Conservation (phyloP, 2,329 filamentous ascomycete genomes). For the Penicillium expansum region DNA sequence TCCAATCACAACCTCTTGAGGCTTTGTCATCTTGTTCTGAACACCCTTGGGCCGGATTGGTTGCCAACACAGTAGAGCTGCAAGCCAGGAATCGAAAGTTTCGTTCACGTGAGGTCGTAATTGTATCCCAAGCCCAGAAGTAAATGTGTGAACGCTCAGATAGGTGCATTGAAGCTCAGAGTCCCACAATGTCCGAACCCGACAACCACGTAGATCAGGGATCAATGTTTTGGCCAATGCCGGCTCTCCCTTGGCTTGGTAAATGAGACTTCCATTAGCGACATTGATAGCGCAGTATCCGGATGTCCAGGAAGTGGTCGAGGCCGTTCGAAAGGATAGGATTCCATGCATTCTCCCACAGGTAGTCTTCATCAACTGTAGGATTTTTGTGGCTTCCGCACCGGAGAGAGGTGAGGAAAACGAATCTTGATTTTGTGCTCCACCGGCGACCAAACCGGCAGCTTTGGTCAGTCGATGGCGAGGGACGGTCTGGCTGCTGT, state of each 20-base stretch:
- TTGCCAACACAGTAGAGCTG: constrained; percentile 52
- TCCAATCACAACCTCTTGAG: constrained; percentile 45
- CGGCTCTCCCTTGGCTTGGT: constrained; percentile 51
- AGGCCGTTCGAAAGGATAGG: constrained; percentile 48
- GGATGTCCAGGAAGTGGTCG: constrained; percentile 47
- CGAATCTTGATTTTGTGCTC: constrained; percentile 27
- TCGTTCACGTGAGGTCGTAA: constrained; percentile 50
- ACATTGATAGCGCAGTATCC: constrained; percentile 54
- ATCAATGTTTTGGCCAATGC: constrained; percentile 49
- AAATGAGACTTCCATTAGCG: constrained; percentile 50
- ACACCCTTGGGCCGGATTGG: constrained; percentile 51
- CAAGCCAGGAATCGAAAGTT: constrained; percentile 53
- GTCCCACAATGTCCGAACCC: constrained; percentile 49
- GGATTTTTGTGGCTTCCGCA: constrained; percentile 48
- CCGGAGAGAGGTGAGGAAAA: constrained; percentile 41
- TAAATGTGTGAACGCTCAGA: constrained; percentile 49
- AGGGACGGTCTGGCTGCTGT: constrained; percentile 31
- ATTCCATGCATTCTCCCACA: constrained; percentile 54
- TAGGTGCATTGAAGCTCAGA: constrained; percentile 46
- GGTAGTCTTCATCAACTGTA: constrained; percentile 53
- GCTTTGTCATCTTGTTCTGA: constrained; percentile 51
- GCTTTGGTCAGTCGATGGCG: constrained; percentile 38
- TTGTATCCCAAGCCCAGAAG: constrained; percentile 48
- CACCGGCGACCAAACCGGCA: constrained; percentile 26
- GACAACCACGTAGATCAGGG: constrained; percentile 50